These are phyloP conservation scores for Iberis pinnata DNA, from an alignment of 345 rosid species.

Conservation along the genomic window DNA sequence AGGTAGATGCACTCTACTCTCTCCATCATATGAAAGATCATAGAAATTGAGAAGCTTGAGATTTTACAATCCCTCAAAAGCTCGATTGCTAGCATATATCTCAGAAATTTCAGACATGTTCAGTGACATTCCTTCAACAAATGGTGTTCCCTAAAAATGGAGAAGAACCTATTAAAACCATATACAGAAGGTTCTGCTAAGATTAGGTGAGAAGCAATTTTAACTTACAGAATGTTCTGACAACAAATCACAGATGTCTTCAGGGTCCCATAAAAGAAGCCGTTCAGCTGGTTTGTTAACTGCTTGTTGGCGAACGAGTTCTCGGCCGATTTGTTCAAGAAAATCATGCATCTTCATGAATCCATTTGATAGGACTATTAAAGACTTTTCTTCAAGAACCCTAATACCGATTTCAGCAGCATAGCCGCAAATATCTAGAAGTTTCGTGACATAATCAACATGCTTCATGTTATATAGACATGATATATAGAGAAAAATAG, in stretches of 20 bases:
- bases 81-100: neutral
- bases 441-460: constrained; percentile 21
- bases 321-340: constrained; percentile 29
- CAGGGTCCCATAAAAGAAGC: constrained; percentile 24
- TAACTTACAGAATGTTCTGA: constrained; percentile 17
- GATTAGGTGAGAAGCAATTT: neutral
- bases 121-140: constrained; percentile 25
- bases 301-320: constrained; percentile 28
- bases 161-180: constrained; percentile 10
- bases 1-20: constrained; percentile 18
- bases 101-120: constrained; percentile 12
- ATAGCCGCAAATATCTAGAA: constrained; percentile 26
- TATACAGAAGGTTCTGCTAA: constrained; percentile 6
- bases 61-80: constrained; percentile 22
- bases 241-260: constrained; percentile 27
- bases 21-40: constrained; percentile 25
- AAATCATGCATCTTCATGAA: constrained; percentile 27
- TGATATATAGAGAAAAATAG: constrained; percentile 34
- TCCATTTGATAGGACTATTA: constrained; percentile 12
- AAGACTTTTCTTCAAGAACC: constrained; percentile 31
- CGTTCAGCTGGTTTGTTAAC: constrained; percentile 15
- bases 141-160: constrained; percentile 25
- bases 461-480: constrained; percentile 25
- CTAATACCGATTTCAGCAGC: constrained; percentile 26
- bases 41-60: constrained; percentile 29